Conservation (phyloP, 2,329 filamentous ascomycete species). For the Reticulascus tulasneorum region DNA sequence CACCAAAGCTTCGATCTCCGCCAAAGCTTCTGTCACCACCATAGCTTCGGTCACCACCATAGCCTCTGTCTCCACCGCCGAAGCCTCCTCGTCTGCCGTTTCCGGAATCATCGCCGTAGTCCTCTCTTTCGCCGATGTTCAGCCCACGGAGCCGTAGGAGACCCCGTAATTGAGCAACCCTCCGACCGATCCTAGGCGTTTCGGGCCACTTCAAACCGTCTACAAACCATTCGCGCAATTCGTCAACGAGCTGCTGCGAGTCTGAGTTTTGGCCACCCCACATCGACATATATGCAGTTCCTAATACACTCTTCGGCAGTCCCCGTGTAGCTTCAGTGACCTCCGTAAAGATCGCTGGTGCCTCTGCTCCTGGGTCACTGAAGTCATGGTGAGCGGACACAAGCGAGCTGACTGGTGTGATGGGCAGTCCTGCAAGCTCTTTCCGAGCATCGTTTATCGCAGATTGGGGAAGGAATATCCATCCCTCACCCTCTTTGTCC, state of each 20-base stretch:
- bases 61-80: not conserved
- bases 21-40: slow-evolving; percentile 3
- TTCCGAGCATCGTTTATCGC: slow-evolving; percentile 46
- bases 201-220: slow-evolving; percentile 48
- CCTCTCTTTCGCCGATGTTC: slow-evolving; percentile 28
- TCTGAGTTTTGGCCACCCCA: slow-evolving; percentile 47
- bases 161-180: slow-evolving; percentile 22
- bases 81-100: slow-evolving; percentile 4
- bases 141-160: slow-evolving; percentile 25
- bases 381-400: slow-evolving; percentile 49
- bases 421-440: slow-evolving; percentile 55
- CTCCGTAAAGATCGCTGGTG: slow-evolving; percentile 25
- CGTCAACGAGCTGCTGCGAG: slow-evolving; percentile 35
- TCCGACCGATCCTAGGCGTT: slow-evolving; percentile 17
- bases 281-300: slow-evolving; percentile 50
- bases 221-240: slow-evolving; percentile 50
- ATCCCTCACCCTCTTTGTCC: slow-evolving; percentile 68
- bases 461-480: slow-evolving; percentile 56
- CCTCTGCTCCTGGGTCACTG: not conserved
- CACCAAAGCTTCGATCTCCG: slow-evolving; percentile 9
- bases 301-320: slow-evolving; percentile 24
- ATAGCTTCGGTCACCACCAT: slow-evolving; percentile 10
- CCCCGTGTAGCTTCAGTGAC: slow-evolving; percentile 31
- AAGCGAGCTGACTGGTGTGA: slow-evolving; percentile 52
- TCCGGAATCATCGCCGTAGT: slow-evolving; percentile 8